Conservation (phyloP, 371 early-diverging fungal genomes). For the Mucor racemosus region DNA sequence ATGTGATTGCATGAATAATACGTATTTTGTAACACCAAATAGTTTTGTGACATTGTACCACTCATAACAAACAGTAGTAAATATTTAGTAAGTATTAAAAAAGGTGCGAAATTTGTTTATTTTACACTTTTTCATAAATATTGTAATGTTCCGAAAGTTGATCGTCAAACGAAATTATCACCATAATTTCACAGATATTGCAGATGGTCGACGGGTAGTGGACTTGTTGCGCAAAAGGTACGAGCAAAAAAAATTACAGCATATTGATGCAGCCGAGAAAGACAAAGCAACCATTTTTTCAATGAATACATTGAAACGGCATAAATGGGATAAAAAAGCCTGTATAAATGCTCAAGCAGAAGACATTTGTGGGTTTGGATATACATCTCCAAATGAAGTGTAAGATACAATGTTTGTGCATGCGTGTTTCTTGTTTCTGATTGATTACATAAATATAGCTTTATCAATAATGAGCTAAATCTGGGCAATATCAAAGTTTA, state of each 20-base stretch:
- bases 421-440: neutral
- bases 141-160: slow-evolving; percentile 14
- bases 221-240: slow-evolving; percentile 22
- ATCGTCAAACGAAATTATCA: slow-evolving; percentile 7
- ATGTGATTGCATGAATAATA: too few relatives aligned
- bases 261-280: slow-evolving; percentile 28
- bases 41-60: neutral
- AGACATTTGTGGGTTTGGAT: slow-evolving; percentile 18
- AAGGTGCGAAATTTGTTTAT: neutral
- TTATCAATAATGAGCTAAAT: slow-evolving; percentile 57
- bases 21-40: too few relatives aligned
- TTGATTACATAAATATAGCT: slow-evolving; percentile 22
- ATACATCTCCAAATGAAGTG: slow-evolving; percentile 25
- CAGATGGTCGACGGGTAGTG: slow-evolving; percentile 16
- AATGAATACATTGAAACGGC: slow-evolving; percentile 5
- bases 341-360: neutral
- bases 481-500: slow-evolving; percentile 46
- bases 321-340: neutral
- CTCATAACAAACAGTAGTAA: neutral
- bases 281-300: slow-evolving; percentile 34
- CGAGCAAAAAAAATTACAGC: slow-evolving; percentile 31
- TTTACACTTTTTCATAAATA: neutral
- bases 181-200: neutral
- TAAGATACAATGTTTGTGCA: neutral
- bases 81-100: too few relatives aligned